Evolutionary conservation across 106 monocot genomes (phyloP).

Genomic region (Amphibolis antarctica): DNA sequence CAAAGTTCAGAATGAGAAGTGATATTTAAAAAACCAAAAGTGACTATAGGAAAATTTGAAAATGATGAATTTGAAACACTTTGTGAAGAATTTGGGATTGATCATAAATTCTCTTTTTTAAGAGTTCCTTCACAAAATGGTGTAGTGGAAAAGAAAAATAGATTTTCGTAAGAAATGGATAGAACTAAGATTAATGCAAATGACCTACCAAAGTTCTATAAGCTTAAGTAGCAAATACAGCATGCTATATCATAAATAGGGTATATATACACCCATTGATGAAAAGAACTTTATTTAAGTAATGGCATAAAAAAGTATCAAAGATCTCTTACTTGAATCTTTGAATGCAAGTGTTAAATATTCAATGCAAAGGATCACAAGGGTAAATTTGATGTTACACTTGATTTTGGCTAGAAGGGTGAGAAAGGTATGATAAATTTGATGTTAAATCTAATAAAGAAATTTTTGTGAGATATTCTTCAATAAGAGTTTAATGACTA

Average conservation of each 20-base stretch:
- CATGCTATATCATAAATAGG: not conserved
- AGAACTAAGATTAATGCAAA: not conserved
- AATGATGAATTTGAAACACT: not conserved
- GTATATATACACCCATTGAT: not conserved
- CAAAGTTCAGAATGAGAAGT: not conserved
- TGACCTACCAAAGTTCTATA: not conserved
- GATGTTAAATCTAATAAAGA: not conserved
- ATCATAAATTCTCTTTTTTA: not conserved
- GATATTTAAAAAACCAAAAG: no score
- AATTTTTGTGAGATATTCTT: not conserved
- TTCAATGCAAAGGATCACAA: not conserved
- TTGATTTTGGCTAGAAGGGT: no score
- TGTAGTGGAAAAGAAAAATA: no score
- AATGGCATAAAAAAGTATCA: not conserved
- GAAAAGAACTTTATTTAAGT: not conserved
- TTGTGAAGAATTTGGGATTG: not conserved
- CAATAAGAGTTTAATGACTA: not conserved
- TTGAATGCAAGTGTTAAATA: not conserved
- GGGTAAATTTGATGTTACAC: no score
- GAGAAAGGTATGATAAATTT: no score
- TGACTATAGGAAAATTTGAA: not conserved
- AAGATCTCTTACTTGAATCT: not conserved
- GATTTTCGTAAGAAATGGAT: no score
- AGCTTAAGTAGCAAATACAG: not conserved
- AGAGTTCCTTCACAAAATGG: no score